phyloP scores from a whole-genome alignment of 768 basidiomycete genomes.

The Leucocoprinus leucothites region DNA sequence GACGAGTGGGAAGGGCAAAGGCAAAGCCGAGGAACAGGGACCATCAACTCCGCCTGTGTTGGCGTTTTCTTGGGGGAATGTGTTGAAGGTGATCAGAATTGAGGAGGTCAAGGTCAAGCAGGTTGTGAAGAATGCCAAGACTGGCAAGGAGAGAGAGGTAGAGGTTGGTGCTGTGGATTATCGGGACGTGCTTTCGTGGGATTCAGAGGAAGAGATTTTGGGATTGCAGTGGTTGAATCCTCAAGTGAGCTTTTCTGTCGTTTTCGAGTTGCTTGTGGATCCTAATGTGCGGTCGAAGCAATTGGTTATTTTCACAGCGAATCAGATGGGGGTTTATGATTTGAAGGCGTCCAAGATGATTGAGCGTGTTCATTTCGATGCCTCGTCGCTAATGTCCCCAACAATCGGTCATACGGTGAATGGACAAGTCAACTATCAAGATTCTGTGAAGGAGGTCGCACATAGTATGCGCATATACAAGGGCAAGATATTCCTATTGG shows the following conservation, averaged over 20 bases:
- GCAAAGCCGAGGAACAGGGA: slow-evolving; percentile 10
- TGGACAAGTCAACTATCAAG: slow-evolving; percentile 44
- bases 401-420: slow-evolving; percentile 43
- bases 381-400: slow-evolving; percentile 53
- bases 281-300: slow-evolving; percentile 43
- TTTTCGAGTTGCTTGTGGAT: neutral
- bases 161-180: slow-evolving; percentile 67
- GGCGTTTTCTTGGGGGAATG: slow-evolving; percentile 82
- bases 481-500: slow-evolving; percentile 87
- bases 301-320: slow-evolving; percentile 58
- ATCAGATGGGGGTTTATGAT: slow-evolving; percentile 70
- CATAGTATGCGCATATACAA: slow-evolving; percentile 83
- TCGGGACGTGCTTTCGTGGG: slow-evolving; percentile 58
- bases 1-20: slow-evolving; percentile 17
- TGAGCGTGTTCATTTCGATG: slow-evolving; percentile 60
- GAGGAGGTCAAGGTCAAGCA: slow-evolving; percentile 57
- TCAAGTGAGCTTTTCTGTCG: slow-evolving; percentile 60
- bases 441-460: slow-evolving; percentile 50
- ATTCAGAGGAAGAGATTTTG: slow-evolving; percentile 57
- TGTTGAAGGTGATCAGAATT: slow-evolving; percentile 62
- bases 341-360: slow-evolving; percentile 50
- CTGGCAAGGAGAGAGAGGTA: slow-evolving; percentile 54
- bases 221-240: slow-evolving; percentile 86
- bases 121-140: slow-evolving; percentile 45
- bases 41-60: slow-evolving; percentile 55